A percentile compares a stretch with the other conserved stretches of the same genome.
Conservation (phyloP, 2,329 filamentous ascomycete genomes). For the Pseudogymnoascus sp. region DNA sequence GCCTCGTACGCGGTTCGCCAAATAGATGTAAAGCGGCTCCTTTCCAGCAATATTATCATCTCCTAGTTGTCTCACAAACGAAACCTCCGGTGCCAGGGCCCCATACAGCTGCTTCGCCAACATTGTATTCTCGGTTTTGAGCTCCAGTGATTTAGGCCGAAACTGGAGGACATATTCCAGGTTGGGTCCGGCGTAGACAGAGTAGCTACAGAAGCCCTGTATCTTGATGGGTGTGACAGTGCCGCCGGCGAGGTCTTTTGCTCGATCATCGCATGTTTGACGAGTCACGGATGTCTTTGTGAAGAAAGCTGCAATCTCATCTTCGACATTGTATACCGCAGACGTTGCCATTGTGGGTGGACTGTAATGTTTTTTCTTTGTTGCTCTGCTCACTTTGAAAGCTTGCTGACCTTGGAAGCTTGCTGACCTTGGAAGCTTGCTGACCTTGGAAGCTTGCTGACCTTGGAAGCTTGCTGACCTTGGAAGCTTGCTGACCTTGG, state of each 20-base stretch:
- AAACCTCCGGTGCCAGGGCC: conserved; percentile 24
- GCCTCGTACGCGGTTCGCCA: conserved; percentile 32
- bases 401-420: neutral
- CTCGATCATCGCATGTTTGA: conserved; percentile 20
- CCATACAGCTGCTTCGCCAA: conserved; percentile 31
- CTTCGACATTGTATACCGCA: conserved; percentile 22
- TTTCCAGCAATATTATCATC: conserved; percentile 18
- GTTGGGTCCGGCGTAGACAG: conserved; percentile 32
- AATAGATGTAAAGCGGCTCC: conserved; percentile 33
- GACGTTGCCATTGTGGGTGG: conserved; percentile 4
- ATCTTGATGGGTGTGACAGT: conserved; percentile 29
- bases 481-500: neutral
- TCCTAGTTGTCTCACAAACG: conserved; percentile 28
- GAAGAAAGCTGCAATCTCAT: conserved; percentile 26
- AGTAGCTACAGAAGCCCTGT: conserved; percentile 36
- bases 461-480: neutral
- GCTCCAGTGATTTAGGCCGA: conserved; percentile 31
- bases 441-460: neutral
- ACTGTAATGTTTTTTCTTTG: neutral
- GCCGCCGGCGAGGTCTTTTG: conserved; percentile 28
- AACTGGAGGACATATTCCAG: conserved; percentile 34
- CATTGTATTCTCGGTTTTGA: conserved; percentile 28
- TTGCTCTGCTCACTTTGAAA: too few relatives aligned
- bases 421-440: neutral
- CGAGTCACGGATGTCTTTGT: conserved; percentile 22